Percentiles rank a stretch among this genome's conserved stretches.
Conservation (phyloP, 805 yeast genomes). For the Clavispora santaluciae region DNA sequence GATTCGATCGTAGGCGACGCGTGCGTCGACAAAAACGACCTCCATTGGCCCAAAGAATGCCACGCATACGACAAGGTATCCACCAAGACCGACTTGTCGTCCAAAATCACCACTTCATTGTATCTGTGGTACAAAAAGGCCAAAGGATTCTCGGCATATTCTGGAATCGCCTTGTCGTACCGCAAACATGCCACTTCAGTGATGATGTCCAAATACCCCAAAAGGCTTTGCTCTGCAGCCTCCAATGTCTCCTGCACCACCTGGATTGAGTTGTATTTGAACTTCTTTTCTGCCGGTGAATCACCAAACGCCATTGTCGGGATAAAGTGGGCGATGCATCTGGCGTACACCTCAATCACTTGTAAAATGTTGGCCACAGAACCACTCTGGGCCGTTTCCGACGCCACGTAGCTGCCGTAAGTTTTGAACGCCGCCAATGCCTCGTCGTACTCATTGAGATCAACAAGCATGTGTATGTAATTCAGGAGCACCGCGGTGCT, state of each 20-base stretch:
- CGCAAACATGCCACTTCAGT: conserved; percentile 21
- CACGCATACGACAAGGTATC: conserved; percentile 32
- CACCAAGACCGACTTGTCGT: conserved; percentile 24
- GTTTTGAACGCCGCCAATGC: conserved; percentile 41
- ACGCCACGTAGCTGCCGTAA: conserved; percentile 28
- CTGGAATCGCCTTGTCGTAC: conserved; percentile 22
- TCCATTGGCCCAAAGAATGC: conserved; percentile 31
- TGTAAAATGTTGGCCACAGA: conserved; percentile 27
- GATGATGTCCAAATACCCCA: conserved; percentile 21
- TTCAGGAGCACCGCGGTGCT: conserved; percentile 30
- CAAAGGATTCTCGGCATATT: conserved; percentile 14
- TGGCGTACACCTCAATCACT: conserved; percentile 29
- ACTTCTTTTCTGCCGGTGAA: conserved; percentile 14
- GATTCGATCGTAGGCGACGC: conserved; percentile 19
- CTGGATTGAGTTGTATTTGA: conserved; percentile 22
- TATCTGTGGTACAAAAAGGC: conserved; percentile 33
- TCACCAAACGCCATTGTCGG: conserved; percentile 27
- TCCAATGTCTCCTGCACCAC: conserved; percentile 18
- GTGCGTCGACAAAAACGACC: conserved; percentile 24
- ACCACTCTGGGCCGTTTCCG: conserved; percentile 30
- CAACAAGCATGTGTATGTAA: conserved; percentile 28
- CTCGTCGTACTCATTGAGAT: conserved; percentile 36
- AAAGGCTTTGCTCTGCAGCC: conserved; percentile 16
- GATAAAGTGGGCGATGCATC: conserved; percentile 31
- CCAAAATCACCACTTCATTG: conserved; percentile 27